Conservation (phyloP, 352 stramenopile species). For the Phytophthora tubulina region DNA sequence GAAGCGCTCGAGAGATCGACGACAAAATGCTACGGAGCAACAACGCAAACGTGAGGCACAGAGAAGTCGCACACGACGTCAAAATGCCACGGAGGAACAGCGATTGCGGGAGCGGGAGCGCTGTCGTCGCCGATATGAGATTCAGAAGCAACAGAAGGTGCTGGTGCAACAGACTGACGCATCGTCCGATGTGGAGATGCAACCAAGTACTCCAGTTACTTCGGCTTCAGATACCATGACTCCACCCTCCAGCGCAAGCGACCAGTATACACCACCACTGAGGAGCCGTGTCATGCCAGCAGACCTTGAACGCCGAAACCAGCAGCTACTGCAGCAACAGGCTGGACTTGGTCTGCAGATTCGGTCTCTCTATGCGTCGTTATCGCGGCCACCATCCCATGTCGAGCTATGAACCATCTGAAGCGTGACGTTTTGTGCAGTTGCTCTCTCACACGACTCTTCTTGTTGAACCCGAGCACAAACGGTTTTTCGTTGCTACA, state of each 20-base stretch:
- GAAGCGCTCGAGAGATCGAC: constrained; percentile 65
- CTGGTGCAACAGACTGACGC: constrained; percentile 18
- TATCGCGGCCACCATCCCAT: constrained; percentile 15
- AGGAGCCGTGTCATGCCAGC: constrained; percentile 20
- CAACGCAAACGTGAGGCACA: constrained; percentile 72
- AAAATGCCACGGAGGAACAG: constrained; percentile 74
- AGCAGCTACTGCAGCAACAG: constrained; percentile 38
- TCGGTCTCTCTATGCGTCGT: constrained; percentile 47
- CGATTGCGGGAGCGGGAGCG: constrained; percentile 69
- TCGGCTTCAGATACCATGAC: constrained; percentile 10
- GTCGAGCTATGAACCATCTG: background rate
- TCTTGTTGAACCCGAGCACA: no score
- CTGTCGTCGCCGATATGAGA: constrained; percentile 72
- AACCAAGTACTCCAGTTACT: constrained; percentile 1
- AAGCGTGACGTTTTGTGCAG: background rate
- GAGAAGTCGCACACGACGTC: constrained; percentile 59
- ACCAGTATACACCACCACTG: constrained; percentile 14
- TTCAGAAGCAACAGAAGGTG: constrained; percentile 55
- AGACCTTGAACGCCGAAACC: constrained; percentile 36
- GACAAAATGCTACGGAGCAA: constrained; percentile 70
- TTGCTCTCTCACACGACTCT: no score
- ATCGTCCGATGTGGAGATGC: constrained; percentile 11
- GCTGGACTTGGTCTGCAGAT: constrained; percentile 32
- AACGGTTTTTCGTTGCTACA: no score
- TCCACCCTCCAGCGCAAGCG: constrained; percentile 18